phyloP scores from a whole-genome alignment of 2,329 filamentous ascomycete species.

The Paecilomyces sp. region DNA sequence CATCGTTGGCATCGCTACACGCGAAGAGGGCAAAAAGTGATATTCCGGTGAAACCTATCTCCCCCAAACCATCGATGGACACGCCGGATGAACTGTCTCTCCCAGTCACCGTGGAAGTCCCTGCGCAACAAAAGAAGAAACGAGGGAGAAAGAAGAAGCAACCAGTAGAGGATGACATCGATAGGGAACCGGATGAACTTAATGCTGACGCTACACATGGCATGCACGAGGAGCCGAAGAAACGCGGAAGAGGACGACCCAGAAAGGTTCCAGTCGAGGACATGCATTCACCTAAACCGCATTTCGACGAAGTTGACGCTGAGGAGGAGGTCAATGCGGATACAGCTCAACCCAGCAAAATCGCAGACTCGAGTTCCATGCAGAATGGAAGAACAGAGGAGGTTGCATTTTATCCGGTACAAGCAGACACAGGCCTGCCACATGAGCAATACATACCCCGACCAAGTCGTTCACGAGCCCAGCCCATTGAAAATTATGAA shows the following conservation, averaged over 20 bases:
- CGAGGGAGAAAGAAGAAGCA: slow-evolving; percentile 24
- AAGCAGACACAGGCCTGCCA: not conserved
- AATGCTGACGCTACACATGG: not conserved
- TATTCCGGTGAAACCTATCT: slow-evolving; percentile 3
- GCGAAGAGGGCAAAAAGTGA: slow-evolving; percentile 18
- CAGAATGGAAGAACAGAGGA: not conserved
- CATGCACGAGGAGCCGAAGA: not conserved
- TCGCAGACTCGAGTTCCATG: not conserved
- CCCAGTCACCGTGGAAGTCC: slow-evolving; percentile 15
- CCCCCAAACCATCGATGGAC: slow-evolving; percentile 13
- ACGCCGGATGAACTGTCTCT: slow-evolving; percentile 22
- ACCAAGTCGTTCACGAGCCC: not conserved
- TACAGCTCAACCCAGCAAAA: not conserved
- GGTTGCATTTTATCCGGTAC: not conserved
- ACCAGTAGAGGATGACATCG: not conserved
- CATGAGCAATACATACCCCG: not conserved
- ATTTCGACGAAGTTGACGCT: not conserved
- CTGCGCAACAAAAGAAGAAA: slow-evolving; percentile 17
- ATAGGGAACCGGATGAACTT: not conserved
- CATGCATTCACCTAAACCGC: not conserved
- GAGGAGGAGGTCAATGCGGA: not conserved
- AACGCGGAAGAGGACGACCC: not conserved
- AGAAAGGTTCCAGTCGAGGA: not conserved
- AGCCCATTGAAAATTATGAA: not conserved
- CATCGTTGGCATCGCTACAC: slow-evolving; percentile 22